Percentiles rank a stretch among this genome's conserved stretches.
Evolutionary conservation across 495 filamentous ascomycete species (phyloP).

Genomic region (Lineolata rhizophorae): DNA sequence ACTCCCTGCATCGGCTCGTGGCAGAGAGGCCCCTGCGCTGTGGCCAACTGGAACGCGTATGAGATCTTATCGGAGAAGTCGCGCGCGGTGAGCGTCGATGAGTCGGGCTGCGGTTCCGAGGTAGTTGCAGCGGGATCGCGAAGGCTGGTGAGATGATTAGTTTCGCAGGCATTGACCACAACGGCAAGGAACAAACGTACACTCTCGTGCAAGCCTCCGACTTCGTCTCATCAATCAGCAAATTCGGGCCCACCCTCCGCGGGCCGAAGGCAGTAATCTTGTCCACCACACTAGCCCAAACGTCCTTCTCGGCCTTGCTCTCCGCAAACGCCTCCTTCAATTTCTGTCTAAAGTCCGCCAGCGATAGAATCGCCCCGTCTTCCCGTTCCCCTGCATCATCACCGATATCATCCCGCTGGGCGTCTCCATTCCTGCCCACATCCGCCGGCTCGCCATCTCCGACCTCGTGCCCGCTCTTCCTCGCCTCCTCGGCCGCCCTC

Average conservation of each 20-base stretch:
- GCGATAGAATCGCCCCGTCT: slow-evolving; percentile 31
- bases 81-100: slow-evolving; percentile 36
- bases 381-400: slow-evolving; percentile 26
- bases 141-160: slow-evolving; percentile 12
- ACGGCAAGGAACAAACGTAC: slow-evolving; percentile 36
- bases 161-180: too few species aligned
- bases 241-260: slow-evolving; percentile 61
- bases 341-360: slow-evolving; percentile 53
- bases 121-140: slow-evolving; percentile 6
- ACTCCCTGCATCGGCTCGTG: slow-evolving; percentile 85
- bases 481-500: slow-evolving; percentile 15
- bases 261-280: slow-evolving; percentile 81
- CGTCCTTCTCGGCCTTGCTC: slow-evolving; percentile 39
- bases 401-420: slow-evolving; percentile 13
- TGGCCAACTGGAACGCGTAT: slow-evolving; percentile 89
- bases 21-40: slow-evolving; percentile 72
- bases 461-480: slow-evolving; percentile 3
- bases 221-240: slow-evolving; percentile 73
- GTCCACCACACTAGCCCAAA: slow-evolving; percentile 59
- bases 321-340: slow-evolving; percentile 45
- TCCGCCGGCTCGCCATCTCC: slow-evolving; percentile 2
- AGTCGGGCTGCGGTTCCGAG: slow-evolving; percentile 3
- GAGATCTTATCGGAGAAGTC: slow-evolving; percentile 77
- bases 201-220: slow-evolving; percentile 46
- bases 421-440: slow-evolving; percentile 2